Evolutionary conservation across 495 filamentous ascomycete species (phyloP).

Genomic region (Pyrenula aspistea): DNA sequence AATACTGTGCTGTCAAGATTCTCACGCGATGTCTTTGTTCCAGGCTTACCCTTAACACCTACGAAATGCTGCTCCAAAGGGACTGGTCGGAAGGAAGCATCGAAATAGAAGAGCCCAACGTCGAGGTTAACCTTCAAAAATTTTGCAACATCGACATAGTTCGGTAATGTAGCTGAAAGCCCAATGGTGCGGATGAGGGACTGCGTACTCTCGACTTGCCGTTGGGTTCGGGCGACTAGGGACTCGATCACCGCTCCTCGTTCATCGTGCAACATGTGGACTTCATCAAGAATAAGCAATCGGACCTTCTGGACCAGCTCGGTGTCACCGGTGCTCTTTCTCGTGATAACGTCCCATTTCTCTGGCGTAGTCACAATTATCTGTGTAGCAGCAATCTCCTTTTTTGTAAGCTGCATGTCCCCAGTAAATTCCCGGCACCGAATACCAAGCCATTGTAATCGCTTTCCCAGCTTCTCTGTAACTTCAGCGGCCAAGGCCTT

Average conservation of each 20-base stretch:
- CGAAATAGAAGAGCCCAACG: slow-evolving; percentile 94
- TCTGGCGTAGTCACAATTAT: slow-evolving; percentile 98
- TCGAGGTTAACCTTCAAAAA: slow-evolving; percentile 92
- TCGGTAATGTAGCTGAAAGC: slow-evolving; percentile 88
- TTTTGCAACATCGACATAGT: slow-evolving; percentile 91
- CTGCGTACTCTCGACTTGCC: slow-evolving; percentile 96
- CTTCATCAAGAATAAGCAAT: slow-evolving; percentile 94
- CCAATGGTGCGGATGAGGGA: slow-evolving; percentile 93
- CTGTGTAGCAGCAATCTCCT: slow-evolving; percentile 88
- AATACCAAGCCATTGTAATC: slow-evolving; percentile 87
- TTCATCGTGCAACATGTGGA: slow-evolving; percentile 99
- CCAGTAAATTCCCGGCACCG: slow-evolving; percentile 85
- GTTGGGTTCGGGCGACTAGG: slow-evolving; percentile 82
- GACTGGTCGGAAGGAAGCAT: slow-evolving; percentile 88
- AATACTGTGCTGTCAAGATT: slow-evolving; percentile 78
- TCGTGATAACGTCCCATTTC: slow-evolving; percentile 97
- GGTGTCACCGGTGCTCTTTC: slow-evolving; percentile 94
- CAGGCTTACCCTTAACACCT: slow-evolving; percentile 84
- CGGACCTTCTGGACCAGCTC: slow-evolving; percentile 96
- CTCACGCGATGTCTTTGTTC: slow-evolving; percentile 64
- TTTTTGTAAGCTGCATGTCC: slow-evolving; percentile 97
- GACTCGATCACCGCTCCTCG: slow-evolving; percentile 92
- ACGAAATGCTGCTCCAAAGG: slow-evolving; percentile 97
- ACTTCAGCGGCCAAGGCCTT: slow-evolving; percentile 96
- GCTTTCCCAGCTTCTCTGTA: slow-evolving; percentile 85